Percentiles rank a stretch among this genome's conserved stretches.
phyloP scores from a whole-genome alignment of 768 basidiomycete species.

The Lentinula boryana region DNA sequence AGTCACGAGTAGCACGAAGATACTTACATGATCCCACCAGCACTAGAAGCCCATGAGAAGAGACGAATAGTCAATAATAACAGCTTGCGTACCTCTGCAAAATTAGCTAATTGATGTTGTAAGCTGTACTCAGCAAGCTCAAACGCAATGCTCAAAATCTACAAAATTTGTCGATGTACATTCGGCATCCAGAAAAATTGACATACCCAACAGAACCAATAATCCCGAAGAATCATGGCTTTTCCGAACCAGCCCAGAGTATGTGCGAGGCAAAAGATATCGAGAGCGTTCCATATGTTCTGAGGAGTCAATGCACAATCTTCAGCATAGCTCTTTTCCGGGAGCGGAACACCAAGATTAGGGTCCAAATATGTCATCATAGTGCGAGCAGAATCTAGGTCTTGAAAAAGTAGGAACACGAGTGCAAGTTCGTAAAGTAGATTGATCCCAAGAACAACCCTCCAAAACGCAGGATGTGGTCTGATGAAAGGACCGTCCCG shows the following conservation, averaged over 20 bases:
- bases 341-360: slow-evolving; percentile 61
- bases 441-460: slow-evolving; percentile 73
- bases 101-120: slow-evolving; percentile 84
- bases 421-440: slow-evolving; percentile 77
- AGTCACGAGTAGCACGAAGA: background rate
- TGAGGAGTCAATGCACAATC: slow-evolving; percentile 59
- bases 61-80: slow-evolving; percentile 11
- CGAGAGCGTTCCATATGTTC: slow-evolving; percentile 74
- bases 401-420: slow-evolving; percentile 84
- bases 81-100: slow-evolving; percentile 61
- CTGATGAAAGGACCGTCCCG: slow-evolving; percentile 87
- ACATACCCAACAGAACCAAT: slow-evolving; percentile 90
- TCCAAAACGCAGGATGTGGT: slow-evolving; percentile 86
- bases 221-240: slow-evolving; percentile 83
- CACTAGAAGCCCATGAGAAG: slow-evolving; percentile 42
- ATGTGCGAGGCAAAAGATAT: slow-evolving; percentile 85
- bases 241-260: slow-evolving; percentile 89
- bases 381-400: slow-evolving; percentile 64
- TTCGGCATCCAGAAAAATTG: background rate
- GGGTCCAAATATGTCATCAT: slow-evolving; percentile 82
- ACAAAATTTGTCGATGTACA: background rate
- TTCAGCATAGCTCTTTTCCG: slow-evolving; percentile 85
- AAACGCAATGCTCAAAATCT: slow-evolving; percentile 86
- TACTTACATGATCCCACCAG: slow-evolving; percentile 88
- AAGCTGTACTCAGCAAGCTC: slow-evolving; percentile 86